Conservation (phyloP, 1,284 basidiomycete genomes). For the Pterulicium gracile region DNA sequence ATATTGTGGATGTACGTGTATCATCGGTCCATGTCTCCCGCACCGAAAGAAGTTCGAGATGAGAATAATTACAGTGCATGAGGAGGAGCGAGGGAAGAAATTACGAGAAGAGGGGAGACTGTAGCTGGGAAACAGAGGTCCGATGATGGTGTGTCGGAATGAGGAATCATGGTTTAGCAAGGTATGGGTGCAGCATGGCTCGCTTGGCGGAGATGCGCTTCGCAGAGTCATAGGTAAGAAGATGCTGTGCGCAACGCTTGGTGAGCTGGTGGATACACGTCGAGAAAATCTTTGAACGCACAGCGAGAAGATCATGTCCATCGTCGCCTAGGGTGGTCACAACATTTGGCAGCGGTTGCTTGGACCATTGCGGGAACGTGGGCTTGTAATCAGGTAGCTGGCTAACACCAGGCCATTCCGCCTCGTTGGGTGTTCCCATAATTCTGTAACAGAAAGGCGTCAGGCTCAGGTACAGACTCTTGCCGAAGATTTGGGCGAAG, state of each 20-base stretch:
- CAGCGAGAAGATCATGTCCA: slow-evolving; percentile 74
- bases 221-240: slow-evolving; percentile 87
- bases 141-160: no score
- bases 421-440: slow-evolving; percentile 91
- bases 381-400: slow-evolving; percentile 92
- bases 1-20: no score
- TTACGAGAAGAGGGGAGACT: no score
- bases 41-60: no score
- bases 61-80: no score
- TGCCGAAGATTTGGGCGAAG: neutral
- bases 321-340: slow-evolving; percentile 61
- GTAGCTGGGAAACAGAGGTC: no score
- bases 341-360: slow-evolving; percentile 53
- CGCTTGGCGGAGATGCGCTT: slow-evolving; percentile 92
- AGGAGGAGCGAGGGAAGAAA: no score
- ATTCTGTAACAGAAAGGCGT: slow-evolving; percentile 39
- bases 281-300: slow-evolving; percentile 18
- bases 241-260: slow-evolving; percentile 38
- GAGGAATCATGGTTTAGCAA: no score
- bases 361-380: slow-evolving; percentile 92
- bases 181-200: slow-evolving; percentile 77
- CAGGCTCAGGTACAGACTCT: neutral
- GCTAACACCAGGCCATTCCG: slow-evolving; percentile 87
- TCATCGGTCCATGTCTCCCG: no score
- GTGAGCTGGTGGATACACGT: slow-evolving; percentile 1